These are phyloP conservation scores for Neospora caninum DNA, from an alignment of 169 alveolate genomes.

Conservation along the genomic window DNA sequence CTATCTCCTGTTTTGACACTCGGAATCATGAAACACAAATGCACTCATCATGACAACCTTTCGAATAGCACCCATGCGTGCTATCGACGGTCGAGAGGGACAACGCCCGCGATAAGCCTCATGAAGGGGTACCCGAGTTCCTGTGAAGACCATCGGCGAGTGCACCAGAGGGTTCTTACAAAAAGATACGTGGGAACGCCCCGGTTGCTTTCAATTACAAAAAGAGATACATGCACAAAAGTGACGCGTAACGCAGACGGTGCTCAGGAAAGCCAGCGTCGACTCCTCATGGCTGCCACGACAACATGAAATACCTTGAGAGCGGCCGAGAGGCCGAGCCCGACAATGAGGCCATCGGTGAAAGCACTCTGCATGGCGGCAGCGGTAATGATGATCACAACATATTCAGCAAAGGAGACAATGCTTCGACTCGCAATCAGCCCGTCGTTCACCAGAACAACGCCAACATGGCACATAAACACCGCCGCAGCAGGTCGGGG, in stretches of 20 bases:
- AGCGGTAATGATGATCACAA: background rate
- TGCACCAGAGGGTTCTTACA: too few relatives aligned
- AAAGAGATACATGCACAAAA: too few relatives aligned
- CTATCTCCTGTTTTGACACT: too few relatives aligned
- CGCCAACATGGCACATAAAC: conserved; percentile 27
- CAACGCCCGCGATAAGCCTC: too few relatives aligned
- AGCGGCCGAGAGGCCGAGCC: background rate
- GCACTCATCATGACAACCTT: too few relatives aligned
- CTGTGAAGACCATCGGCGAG: too few relatives aligned
- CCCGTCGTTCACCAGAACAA: conserved; percentile 34
- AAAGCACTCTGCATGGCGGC: conserved; percentile 14
- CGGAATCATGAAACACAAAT: too few relatives aligned
- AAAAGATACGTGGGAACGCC: too few relatives aligned
- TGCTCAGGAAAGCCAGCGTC: background rate
- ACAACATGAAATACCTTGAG: background rate
- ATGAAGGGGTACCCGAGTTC: too few relatives aligned
- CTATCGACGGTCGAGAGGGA: too few relatives aligned
- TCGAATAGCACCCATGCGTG: too few relatives aligned
- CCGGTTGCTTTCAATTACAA: too few relatives aligned
- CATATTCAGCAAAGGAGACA: conserved; percentile 15
- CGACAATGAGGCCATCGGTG: conserved; percentile 6
- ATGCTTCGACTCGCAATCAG: background rate
- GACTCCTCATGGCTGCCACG: background rate
- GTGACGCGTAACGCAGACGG: background rate
- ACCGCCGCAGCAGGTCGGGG: conserved; percentile 38